phyloP scores from a whole-genome alignment of 2,329 filamentous ascomycete genomes.

The Samsoniella hepiali region DNA sequence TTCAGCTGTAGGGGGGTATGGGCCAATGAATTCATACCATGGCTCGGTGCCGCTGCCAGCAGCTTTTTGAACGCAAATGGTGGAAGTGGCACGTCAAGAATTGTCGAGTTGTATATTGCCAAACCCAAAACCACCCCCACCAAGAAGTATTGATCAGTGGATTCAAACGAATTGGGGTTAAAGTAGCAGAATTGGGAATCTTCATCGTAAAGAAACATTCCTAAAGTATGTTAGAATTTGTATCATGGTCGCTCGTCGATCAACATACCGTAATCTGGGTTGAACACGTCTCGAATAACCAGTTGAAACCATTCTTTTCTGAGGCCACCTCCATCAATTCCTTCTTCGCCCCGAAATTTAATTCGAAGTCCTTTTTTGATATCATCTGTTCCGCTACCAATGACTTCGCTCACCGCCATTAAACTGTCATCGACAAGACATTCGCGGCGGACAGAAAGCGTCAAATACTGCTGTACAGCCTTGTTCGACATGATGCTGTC shows the following conservation, averaged over 20 bases:
- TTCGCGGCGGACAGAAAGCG: constrained; percentile 74
- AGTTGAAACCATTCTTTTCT: constrained; percentile 95
- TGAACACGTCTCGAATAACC: constrained; percentile 84
- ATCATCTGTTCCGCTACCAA: constrained; percentile 76
- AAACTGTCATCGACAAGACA: constrained; percentile 88
- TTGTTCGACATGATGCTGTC: constrained; percentile 77
- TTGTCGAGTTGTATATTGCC: constrained; percentile 93
- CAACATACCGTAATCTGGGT: constrained; percentile 75
- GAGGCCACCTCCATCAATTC: constrained; percentile 83
- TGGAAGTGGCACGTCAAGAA: constrained; percentile 82
- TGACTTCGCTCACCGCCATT: constrained; percentile 77
- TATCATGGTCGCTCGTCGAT: background rate
- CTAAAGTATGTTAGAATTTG: constrained; percentile 40
- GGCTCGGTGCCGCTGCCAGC: constrained; percentile 68
- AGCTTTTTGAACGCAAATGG: constrained; percentile 89
- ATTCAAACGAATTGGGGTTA: constrained; percentile 85
- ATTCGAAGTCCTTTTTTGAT: constrained; percentile 88
- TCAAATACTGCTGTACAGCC: constrained; percentile 71
- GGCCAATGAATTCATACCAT: constrained; percentile 50
- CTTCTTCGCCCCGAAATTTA: constrained; percentile 83
- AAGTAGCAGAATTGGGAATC: constrained; percentile 92
- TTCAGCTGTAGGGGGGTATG: constrained; percentile 61
- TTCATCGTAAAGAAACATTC: constrained; percentile 90
- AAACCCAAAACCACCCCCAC: constrained; percentile 84
- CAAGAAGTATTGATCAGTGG: constrained; percentile 86